phyloP scores from a whole-genome alignment of 2,329 filamentous ascomycete species.

The Fusarium torulosum region DNA sequence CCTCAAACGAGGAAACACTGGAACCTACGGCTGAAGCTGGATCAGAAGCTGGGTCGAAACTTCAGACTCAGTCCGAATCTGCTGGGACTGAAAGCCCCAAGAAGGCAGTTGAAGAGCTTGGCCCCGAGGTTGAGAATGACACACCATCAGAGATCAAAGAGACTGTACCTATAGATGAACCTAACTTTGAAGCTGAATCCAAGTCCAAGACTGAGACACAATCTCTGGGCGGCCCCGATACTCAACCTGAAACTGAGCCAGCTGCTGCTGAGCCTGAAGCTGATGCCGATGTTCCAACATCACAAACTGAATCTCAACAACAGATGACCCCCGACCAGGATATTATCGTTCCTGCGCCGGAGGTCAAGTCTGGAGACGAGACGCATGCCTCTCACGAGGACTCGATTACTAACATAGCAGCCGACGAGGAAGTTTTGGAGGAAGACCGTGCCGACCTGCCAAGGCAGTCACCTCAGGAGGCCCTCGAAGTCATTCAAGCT shows the following conservation, averaged over 20 bases:
- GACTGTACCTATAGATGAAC: slow-evolving; percentile 47
- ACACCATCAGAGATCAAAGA: slow-evolving; percentile 37
- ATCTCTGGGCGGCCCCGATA: slow-evolving; percentile 34
- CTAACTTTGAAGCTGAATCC: slow-evolving; percentile 48
- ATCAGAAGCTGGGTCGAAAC: slow-evolving; percentile 36
- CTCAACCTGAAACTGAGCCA: slow-evolving; percentile 31
- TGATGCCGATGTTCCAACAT: slow-evolving; percentile 29
- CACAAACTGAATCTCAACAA: slow-evolving; percentile 28
- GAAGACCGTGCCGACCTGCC: slow-evolving; percentile 2
- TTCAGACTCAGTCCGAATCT: slow-evolving; percentile 24
- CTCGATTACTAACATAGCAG: slow-evolving; percentile 30
- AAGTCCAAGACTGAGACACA: slow-evolving; percentile 46
- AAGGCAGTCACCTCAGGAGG: slow-evolving; percentile 6
- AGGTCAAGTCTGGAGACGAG: slow-evolving; percentile 36
- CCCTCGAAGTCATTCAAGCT: neutral
- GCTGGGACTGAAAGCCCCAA: slow-evolving; percentile 21
- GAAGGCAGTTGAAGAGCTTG: slow-evolving; percentile 32
- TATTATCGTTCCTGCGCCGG: slow-evolving; percentile 35
- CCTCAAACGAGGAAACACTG: slow-evolving; percentile 25
- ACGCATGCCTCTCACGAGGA: slow-evolving; percentile 11
- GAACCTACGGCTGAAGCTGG: slow-evolving; percentile 37
- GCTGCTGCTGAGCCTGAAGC: slow-evolving; percentile 29
- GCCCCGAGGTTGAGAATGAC: slow-evolving; percentile 42
- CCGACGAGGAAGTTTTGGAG: slow-evolving; percentile 18
- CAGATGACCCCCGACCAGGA: slow-evolving; percentile 40